Evolutionary conservation across 805 yeast genomes (phyloP), one percentile per base, ranked within the genome.

Genomic region (Lipomyces yamadae): DNA sequence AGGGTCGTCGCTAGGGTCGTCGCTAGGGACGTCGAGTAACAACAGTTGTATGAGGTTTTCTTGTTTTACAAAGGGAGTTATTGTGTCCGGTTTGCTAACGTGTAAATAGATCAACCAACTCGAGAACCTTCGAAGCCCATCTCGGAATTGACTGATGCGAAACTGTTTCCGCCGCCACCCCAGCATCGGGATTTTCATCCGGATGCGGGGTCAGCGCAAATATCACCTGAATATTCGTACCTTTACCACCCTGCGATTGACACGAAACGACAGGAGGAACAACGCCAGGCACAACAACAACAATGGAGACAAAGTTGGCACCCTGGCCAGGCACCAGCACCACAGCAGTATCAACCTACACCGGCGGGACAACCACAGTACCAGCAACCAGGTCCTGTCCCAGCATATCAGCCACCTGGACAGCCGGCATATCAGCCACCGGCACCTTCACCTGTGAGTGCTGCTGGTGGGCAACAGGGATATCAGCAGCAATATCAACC

Each of bases 151-250:
- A 74, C 67, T 42, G 78, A 79, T 61, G 77, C 82, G 29, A 70
- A 66, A 11, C 61, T 80, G 8, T 77, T 81, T 62, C 84, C 85
- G 2, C 77, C 82, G 10, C 85, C 85, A 0, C 88, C 88, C 0
- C 76, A 73, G 60, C 78, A 85, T 48, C 76, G 75, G 34, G 82
- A 77, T 15, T 74, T 76, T 24, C 75, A 78, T 10, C 72, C 73
- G 15, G 78, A 64, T 4, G 76, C 72, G 7, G 65, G 63, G 11
- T 65, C 73, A 10, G 69, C 68, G 5, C 37, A 70, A 29, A 52
- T 68, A 15, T 50, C 67, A 5, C 71, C 69, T 0, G 71, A 68
- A 32, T 68, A 68, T 48, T 35, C 54, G 54, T 60, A 68, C 52
- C 61, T 68, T 18, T 68, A 60, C 56, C 65, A 65, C 34, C 74